Base-by-base conservation (phyloP, 148 eudicot genomes). In the Fagopyrum tataricum region DNA sequence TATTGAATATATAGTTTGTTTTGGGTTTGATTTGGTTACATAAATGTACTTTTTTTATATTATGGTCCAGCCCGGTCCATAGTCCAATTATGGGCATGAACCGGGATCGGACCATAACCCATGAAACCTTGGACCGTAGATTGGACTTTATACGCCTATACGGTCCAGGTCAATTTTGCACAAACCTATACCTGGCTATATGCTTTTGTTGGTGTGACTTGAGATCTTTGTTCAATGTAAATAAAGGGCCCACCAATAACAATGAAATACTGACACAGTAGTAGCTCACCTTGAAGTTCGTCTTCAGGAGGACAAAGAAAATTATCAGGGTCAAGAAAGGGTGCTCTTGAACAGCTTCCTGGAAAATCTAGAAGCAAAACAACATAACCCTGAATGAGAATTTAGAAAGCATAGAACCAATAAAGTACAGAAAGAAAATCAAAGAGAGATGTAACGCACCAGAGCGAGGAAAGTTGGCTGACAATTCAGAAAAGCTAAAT, bases 331-430 rank as follows among this genome's bases (percentile, higher is more conserved):
- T 49, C 72, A 43, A 69, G 47, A 69, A 69, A 69, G 47, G 72
- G 72, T 43, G 20, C 15, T 69, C 72, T 69, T 69, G 72, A 69
- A 44, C 51, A 69, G 72, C 72, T 69, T 49, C 51, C 72, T 49
- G 43, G 47, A 8, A 69, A 41, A 69, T 69, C 72, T 69, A 69
- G 51, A 41, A 40, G 37, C 42, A 31, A 69, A 43, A 11, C 49
- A 18, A 41, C 4, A 67, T 15, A 44, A 69, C 48, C 24, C 15
- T 69, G 43, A 18, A n/a, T 69, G 17, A 43, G 43, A 17, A 42
- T 69, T 24, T 41, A 23, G 15, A 12, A 41, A 42, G 49, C 12
- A 9, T 17, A 31, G 5, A 42, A 8, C 24, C 72, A 21, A 21
- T 42, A 31, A 69, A n/a, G n/a, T 7, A 43, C 49, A 66, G 41